A percentile compares a stretch with the other conserved stretches of the same genome.
These are phyloP conservation scores for Zea luxurians DNA, from an alignment of 176 grass and related monocot genomes.

Conservation along the genomic window DNA sequence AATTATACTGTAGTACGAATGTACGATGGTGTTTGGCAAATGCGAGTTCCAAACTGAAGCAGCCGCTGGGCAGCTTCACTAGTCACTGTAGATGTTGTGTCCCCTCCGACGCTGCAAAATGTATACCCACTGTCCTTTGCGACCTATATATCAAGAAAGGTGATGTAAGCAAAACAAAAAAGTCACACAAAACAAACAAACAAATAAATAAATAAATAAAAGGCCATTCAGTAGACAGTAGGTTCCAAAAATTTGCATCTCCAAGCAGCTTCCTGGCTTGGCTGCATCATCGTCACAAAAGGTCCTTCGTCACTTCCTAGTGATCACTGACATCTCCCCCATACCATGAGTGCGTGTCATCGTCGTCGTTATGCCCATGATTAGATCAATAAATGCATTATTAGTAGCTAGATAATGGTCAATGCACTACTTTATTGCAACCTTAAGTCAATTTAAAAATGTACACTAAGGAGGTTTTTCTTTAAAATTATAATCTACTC, in stretches of 20 bases:
- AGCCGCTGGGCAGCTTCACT: conserved; percentile 28
- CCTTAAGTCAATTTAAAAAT: conserved; percentile 19
- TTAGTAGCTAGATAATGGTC: background rate
- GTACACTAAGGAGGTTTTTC: background rate
- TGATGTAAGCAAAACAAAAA: conserved; percentile 4
- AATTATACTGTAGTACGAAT: background rate
- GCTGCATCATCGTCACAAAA: background rate
- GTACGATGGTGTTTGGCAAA: background rate
- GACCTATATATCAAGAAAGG: background rate
- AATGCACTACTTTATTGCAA: conserved; percentile 35
- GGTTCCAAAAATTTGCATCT: conserved; percentile 24
- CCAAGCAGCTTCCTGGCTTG: conserved; percentile 50
- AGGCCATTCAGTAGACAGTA: background rate
- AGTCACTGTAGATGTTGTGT: conserved; percentile 23
- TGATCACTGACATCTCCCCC: conserved; percentile 41
- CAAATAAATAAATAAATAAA: background rate
- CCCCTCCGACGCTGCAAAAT: conserved; percentile 34
- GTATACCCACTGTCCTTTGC: background rate
- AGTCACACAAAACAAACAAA: background rate
- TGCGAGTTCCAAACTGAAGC: background rate
- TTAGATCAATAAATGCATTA: background rate
- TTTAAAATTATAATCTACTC: too few relatives aligned
- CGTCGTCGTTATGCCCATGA: conserved; percentile 26
- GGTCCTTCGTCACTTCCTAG: background rate
- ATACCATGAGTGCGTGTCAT: conserved; percentile 42